Conservation (phyloP, 768 basidiomycete genomes). For the Cystofilobasidium bisporidii region DNA sequence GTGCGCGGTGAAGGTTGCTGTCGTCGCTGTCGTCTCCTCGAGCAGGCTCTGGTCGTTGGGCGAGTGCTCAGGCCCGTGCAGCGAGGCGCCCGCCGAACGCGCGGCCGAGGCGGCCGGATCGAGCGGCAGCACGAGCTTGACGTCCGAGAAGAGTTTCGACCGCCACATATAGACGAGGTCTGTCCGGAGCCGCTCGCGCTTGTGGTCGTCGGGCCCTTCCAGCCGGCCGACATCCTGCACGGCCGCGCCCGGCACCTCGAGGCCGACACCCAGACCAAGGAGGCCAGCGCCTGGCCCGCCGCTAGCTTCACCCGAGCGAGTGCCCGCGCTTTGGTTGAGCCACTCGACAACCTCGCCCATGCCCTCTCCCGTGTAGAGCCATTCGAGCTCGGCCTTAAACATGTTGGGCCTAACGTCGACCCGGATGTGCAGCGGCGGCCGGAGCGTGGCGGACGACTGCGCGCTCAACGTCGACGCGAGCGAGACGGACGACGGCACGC, state of each 20-base stretch:
- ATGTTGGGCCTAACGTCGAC: conserved; percentile 54
- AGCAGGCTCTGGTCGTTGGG: conserved; percentile 30
- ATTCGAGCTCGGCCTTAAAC: conserved; percentile 84
- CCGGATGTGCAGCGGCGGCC: conserved; percentile 7
- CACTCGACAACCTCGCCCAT: conserved; percentile 53
- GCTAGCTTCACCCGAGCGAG: not conserved
- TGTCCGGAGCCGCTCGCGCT: conserved; percentile 76
- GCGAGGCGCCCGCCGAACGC: not conserved
- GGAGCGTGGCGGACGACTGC: conserved; percentile 35
- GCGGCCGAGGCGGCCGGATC: not conserved
- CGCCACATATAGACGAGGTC: conserved; percentile 97
- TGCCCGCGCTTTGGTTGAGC: conserved; percentile 33
- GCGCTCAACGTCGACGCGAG: conserved; percentile 32
- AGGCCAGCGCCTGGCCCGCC: not conserved
- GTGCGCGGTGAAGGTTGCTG: conserved; percentile 81
- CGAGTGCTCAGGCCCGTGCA: not conserved
- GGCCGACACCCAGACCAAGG: conserved; percentile 39
- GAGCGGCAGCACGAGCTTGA: conserved; percentile 57
- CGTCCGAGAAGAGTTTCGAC: conserved; percentile 83
- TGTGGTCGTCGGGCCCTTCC: conserved; percentile 45
- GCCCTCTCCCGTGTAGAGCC: conserved; percentile 85
- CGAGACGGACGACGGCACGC: conserved; percentile 29
- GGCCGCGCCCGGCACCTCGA: conserved; percentile 31
- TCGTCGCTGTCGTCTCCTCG: conserved; percentile 56
- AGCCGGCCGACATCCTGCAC: conserved; percentile 41